Base-by-base conservation (phyloP, 2,329 filamentous ascomycete genomes). In the Penicillium nordicum region DNA sequence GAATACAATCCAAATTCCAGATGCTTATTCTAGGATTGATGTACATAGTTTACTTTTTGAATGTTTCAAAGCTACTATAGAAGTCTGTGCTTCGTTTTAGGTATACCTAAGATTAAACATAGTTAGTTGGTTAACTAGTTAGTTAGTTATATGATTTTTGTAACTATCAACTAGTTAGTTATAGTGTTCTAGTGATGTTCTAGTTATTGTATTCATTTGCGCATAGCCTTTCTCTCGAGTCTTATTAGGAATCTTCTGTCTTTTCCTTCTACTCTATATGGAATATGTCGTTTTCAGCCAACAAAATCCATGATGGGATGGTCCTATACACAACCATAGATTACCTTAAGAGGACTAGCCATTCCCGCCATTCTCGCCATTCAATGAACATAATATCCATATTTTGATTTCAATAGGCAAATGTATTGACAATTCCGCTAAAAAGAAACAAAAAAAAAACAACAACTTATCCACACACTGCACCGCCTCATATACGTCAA, bases 401-500 rank as follows among this genome's bases (percentile, higher is more conserved):
- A 23, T 27, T 40, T 55, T 44, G 53, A 49, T 58, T 64, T 57
- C 55, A 42, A 53, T 53, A 40, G 54, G 50, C 47, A 55, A 49
- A 65, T 63, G 50, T 65, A 65, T 64, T 64, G 62, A 66, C 63
- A 66, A 53, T 62, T 55, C 54, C 62, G 63, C 62, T 65, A 62
- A 62, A 57, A 62, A 57, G 53, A 50, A 46, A 65, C 40, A 58
- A 63, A 57, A 64, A 46, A 57, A 64, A 49, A 43, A 55, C 52
- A 57, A 64, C 47, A 43, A 55, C 54, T 18, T 64, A 64, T 66
- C 57, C 57, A 66, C 59, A 64, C 56, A 57, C 56, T 47, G 46
- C 41, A 58, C 51, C 43, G 45, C 48, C 55, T 51, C 53, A 60
- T 60, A 44, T 58, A 53, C 46, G 51, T 57, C 42, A 27, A 57